Evolutionary conservation across 1,284 basidiomycete species (phyloP), one percentile per base, ranked within the genome.

Genomic region (Ustilago nuda): DNA sequence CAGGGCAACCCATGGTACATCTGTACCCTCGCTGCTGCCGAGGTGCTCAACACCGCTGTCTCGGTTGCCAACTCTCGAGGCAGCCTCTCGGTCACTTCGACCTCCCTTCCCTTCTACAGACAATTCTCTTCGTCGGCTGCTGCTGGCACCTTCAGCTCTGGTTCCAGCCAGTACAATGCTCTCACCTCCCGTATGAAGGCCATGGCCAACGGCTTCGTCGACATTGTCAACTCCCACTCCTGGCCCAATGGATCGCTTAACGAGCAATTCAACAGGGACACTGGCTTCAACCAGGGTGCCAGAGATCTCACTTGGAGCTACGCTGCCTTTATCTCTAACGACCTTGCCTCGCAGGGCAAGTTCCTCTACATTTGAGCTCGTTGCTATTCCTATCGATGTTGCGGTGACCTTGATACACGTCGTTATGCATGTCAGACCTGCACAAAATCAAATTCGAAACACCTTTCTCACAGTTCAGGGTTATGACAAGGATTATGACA

Each of bases 291-390:
- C 33, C 60, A 67, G 35, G 80, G 80, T 35, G 80, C 80, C 1
- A 51, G 80, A 12, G 80, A 82, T 54, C 56, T 82, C 15, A 82
- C 80, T 35, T 82, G 80, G 80, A 66, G 58, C 43, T 80, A 82
- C 62, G 80, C 79, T 3, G 75, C 80, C 7, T 80, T 76, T 33
- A 62, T 76, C 32, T 52, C 46, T n/a, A 72, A 68, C 61, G 63
- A 72, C 39, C 39, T 53, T 27, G 74, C 74, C 33, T 61, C 60
- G 17, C 64, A 70, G 41, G 64, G 67, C 45, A 66, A 70, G 63
- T 74, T 62, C 46, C 55, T 70, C 23, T 53, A 35, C 27, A 46
- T 57, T 23, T 75, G 27, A 61, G 51, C 23, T 27, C 23, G 23
- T 27, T 27, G 23, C 23, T 27, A 27, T 27, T 27, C 23, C 3